Conservation (phyloP, 108 stramenopile genomes). For the Nitzschia sp. region DNA sequence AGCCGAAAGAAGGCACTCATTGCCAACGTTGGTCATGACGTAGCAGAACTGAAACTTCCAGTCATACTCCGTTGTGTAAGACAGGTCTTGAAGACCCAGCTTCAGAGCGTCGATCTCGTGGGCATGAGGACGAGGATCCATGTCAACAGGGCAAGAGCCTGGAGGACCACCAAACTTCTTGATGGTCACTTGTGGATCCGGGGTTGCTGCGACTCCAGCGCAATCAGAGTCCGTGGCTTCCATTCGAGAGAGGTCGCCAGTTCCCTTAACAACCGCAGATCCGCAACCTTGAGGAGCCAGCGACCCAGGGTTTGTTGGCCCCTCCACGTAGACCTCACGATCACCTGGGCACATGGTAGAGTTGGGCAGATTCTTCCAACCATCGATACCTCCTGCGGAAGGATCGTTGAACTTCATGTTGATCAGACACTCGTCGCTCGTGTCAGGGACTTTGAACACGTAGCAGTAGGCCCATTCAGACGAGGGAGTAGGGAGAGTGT, state of each 20-base stretch:
- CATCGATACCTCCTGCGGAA: not conserved
- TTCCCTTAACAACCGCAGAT: too few relatives aligned
- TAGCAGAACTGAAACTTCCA: not conserved
- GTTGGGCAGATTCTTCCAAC: too few relatives aligned
- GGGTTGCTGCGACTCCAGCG: too few relatives aligned
- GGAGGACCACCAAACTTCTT: not conserved
- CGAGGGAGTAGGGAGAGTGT: not conserved
- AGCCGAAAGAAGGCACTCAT: not conserved
- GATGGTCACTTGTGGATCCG: not conserved
- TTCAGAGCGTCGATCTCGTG: not conserved
- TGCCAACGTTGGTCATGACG: not conserved
- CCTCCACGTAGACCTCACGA: too few relatives aligned
- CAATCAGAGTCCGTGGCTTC: too few relatives aligned
- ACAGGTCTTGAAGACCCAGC: too few relatives aligned
- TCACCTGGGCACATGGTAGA: too few relatives aligned
- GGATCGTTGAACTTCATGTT: not conserved
- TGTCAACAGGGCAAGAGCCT: too few relatives aligned
- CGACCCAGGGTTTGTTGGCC: too few relatives aligned
- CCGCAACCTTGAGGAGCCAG: too few relatives aligned
- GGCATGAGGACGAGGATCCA: not conserved
- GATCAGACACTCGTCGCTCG: not conserved
- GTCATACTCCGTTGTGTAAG: too few relatives aligned
- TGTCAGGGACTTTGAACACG: not conserved
- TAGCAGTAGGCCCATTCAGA: not conserved
- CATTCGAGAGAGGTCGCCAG: too few relatives aligned